Base-by-base conservation (phyloP, 768 basidiomycete species). In the Leucosporidium scottii region DNA sequence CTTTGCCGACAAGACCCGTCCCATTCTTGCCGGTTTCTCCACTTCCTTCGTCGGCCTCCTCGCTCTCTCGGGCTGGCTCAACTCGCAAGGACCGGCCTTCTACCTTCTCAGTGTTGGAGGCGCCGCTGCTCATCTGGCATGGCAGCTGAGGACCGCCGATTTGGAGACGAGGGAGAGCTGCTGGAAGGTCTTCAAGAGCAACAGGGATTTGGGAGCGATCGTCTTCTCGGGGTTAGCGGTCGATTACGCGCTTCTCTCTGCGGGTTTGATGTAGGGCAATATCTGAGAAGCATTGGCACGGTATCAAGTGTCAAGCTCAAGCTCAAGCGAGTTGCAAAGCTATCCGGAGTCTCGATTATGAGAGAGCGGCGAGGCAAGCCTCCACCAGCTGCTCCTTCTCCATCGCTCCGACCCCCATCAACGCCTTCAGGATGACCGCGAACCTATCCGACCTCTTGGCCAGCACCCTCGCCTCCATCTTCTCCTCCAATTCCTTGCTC, bases 151-250 rank as follows among this genome's bases (percentile, higher is more conserved):
- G 73, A 80, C 77, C 36, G 93, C 91, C 5, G 82, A 96, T 74
- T 91, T 92, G 68, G 81, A 93, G 59, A 79, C 77, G 69, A 82
- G 91, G 10, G 74, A 80, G 27, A 91, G 90, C 77, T 96, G 93
- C 76, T 96, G 93, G 93, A 83, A 82, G 68, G 90, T 90, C 9
- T 99, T 99, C 55, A 57, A 60, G 53, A 71, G 65, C 47, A 75
- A 75, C 62, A 54, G 73, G 21, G 69, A 75, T 30, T 23, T 75
- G 48, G 67, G 75, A 21, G 65, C 68, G 60, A 72, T 75, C 51
- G 69, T 70, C 1, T 67, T 75, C 75, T 39, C 59, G 55, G 61
- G 74, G 0, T 8, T 75, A 27, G 48, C 57, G 0, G 47, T 64
- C 1, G 72, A 72, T 50, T 73, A 74, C 31, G 66, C 23, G 74